Conservation (phyloP, 192 early-diverging fungal species). For the Coemansia sp. region DNA sequence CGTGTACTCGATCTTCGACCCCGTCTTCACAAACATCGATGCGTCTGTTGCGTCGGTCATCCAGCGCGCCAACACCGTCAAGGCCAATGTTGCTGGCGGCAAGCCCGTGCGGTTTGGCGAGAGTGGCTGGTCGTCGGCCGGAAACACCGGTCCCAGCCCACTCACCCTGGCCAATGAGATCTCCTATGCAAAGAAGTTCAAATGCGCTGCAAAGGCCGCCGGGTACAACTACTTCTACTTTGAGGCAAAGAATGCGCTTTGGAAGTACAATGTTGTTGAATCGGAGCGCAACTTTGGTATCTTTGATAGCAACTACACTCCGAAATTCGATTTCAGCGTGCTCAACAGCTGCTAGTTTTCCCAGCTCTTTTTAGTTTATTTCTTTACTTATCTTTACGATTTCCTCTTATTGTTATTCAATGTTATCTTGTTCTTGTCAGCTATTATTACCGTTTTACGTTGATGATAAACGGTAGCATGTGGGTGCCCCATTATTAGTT, state of each 20-base stretch:
- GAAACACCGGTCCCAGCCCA: conserved; percentile 39
- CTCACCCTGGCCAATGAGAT: conserved; percentile 36
- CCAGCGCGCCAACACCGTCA: conserved; percentile 34
- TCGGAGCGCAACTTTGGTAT: conserved; percentile 53
- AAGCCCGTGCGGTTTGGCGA: conserved; percentile 46
- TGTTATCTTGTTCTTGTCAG: too few relatives aligned
- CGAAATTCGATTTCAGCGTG: conserved; percentile 40
- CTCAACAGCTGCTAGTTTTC: conserved; percentile 24
- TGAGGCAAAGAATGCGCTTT: conserved; percentile 52
- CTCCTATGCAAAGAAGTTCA: conserved; percentile 34
- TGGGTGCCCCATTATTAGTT: too few relatives aligned
- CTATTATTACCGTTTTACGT: too few relatives aligned
- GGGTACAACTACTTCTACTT: conserved; percentile 53
- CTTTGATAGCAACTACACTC: conserved; percentile 19
- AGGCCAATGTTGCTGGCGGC: conserved; percentile 30
- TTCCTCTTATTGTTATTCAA: too few relatives aligned
- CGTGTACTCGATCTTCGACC: conserved; percentile 50
- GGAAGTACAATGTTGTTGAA: conserved; percentile 26
- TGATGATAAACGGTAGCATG: too few relatives aligned
- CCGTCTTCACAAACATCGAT: conserved; percentile 22
- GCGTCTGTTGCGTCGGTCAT: conserved; percentile 43
- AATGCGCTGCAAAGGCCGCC: conserved; percentile 28
- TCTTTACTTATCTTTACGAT: not conserved
- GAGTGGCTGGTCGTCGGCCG: conserved; percentile 46
- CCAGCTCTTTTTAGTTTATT: not conserved